phyloP scores from a whole-genome alignment of 805 yeast genomes.

The Ascoidea tarda region DNA sequence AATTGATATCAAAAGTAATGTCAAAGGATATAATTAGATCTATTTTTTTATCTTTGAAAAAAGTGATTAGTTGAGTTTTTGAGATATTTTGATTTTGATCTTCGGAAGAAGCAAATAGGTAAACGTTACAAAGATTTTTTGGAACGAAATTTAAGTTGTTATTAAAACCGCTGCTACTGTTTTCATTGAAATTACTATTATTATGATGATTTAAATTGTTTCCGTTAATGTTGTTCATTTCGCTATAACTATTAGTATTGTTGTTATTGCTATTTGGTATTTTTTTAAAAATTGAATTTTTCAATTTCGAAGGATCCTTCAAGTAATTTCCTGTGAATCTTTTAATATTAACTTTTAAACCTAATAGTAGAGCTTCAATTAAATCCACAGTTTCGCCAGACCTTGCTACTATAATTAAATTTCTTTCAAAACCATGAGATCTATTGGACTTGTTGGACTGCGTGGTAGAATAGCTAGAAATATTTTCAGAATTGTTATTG shows the following conservation, averaged over 20 bases:
- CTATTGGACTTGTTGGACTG: conserved; percentile 10
- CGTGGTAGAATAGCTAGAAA: conserved; percentile 4
- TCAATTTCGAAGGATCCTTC: conserved; percentile 31
- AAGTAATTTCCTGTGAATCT: conserved; percentile 51
- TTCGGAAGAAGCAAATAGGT: not conserved
- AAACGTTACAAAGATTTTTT: too few relatives aligned
- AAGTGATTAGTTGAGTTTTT: not conserved
- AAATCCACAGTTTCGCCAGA: conserved; percentile 55
- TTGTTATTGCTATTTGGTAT: not conserved
- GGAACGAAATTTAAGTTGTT: too few relatives aligned
- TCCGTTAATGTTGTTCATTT: too few relatives aligned
- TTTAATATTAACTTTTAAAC: conserved; percentile 40
- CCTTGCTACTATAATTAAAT: conserved; percentile 58
- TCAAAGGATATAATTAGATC: conserved; percentile 57
- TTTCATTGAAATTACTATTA: too few relatives aligned
- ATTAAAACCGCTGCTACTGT: not conserved
- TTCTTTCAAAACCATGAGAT: conserved; percentile 17
- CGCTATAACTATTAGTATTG: not conserved
- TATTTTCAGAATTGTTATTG: not conserved
- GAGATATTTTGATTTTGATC: not conserved
- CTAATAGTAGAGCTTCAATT: conserved; percentile 55
- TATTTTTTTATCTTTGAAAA: conserved; percentile 1
- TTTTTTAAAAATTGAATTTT: conserved; percentile 10
- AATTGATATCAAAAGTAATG: conserved; percentile 33
- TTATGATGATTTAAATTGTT: too few relatives aligned